These are phyloP conservation scores for Lophiostoma macrostomum DNA, from an alignment of 495 filamentous ascomycete genomes.

Conservation along the genomic window DNA sequence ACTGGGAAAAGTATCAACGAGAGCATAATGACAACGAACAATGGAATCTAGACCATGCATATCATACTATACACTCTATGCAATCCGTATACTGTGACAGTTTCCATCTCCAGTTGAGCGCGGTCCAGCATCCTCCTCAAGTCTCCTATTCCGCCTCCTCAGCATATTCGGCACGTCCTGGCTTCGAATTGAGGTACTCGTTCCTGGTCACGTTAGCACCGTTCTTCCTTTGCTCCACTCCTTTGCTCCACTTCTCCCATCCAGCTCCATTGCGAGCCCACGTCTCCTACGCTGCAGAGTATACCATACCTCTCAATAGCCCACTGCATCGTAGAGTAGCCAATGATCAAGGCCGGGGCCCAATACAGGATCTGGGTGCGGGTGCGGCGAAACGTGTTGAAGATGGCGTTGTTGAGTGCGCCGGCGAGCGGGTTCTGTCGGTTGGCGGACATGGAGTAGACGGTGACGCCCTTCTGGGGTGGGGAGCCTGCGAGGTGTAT, in stretches of 20 bases:
- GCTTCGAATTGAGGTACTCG: constrained; percentile 89
- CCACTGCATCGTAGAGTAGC: constrained; percentile 81
- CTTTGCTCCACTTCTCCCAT: no score
- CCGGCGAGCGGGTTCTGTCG: constrained; percentile 58
- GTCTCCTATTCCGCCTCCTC: constrained; percentile 39
- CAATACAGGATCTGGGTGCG: constrained; percentile 74
- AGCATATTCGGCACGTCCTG: constrained; percentile 60
- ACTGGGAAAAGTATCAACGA: no score
- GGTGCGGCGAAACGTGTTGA: constrained; percentile 61
- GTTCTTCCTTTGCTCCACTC: no score
- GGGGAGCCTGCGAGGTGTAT: constrained; percentile 30
- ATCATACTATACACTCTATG: constrained; percentile 14
- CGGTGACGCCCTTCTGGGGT: constrained; percentile 55
- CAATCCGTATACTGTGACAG: not conserved
- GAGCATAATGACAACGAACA: no score
- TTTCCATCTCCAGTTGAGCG: not conserved
- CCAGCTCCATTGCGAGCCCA: constrained; percentile 6
- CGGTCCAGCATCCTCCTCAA: not conserved
- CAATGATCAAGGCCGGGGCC: constrained; percentile 69
- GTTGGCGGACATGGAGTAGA: constrained; percentile 51
- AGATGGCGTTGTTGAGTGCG: constrained; percentile 50
- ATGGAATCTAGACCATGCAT: constrained; percentile 10
- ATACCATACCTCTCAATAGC: constrained; percentile 67
- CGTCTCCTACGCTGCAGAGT: not conserved
- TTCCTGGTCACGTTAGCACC: constrained; percentile 55